Conservation (phyloP, 2,329 filamentous ascomycete genomes). For the Ceratocystis cacaofunesta region DNA sequence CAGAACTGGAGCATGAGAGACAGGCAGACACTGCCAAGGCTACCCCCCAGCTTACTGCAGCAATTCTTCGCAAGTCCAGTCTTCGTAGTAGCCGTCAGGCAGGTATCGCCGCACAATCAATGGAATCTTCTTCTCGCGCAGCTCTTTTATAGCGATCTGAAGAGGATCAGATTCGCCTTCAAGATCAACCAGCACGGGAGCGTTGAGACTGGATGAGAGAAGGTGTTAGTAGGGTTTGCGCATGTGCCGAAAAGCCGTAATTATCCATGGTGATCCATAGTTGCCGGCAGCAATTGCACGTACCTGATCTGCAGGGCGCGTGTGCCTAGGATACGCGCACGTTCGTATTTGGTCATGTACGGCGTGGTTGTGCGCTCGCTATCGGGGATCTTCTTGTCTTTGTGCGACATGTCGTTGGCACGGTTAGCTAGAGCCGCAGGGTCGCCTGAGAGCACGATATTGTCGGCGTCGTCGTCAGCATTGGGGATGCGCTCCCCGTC, state of each 20-base stretch:
- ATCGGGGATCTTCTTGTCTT: slow-evolving; percentile 79
- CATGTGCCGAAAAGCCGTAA: background rate
- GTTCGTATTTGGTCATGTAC: slow-evolving; percentile 99
- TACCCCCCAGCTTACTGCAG: slow-evolving; percentile 36
- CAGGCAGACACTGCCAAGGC: background rate
- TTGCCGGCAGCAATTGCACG: background rate
- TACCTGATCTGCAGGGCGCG: slow-evolving; percentile 91
- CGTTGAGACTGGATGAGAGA: slow-evolving; percentile 61
- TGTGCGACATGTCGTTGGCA: slow-evolving; percentile 40
- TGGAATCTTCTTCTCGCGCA: slow-evolving; percentile 97
- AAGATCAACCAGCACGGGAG: slow-evolving; percentile 86
- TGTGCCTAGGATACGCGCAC: slow-evolving; percentile 82
- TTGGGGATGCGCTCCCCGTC: slow-evolving; percentile 37
- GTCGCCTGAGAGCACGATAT: slow-evolving; percentile 47
- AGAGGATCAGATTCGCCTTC: slow-evolving; percentile 96
- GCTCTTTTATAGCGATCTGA: slow-evolving; percentile 93
- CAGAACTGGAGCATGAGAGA: background rate
- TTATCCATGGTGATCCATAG: background rate
- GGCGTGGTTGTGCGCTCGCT: slow-evolving; percentile 84
- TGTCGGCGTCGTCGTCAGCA: slow-evolving; percentile 42
- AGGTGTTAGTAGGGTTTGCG: background rate
- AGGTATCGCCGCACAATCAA: slow-evolving; percentile 89
- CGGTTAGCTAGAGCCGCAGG: slow-evolving; percentile 41
- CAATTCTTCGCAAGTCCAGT: slow-evolving; percentile 97
- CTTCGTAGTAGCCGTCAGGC: slow-evolving; percentile 95